Percentiles rank a stretch among this genome's conserved stretches.
phyloP scores from a whole-genome alignment of 768 basidiomycete genomes.

The Mycena rebaudengoi region DNA sequence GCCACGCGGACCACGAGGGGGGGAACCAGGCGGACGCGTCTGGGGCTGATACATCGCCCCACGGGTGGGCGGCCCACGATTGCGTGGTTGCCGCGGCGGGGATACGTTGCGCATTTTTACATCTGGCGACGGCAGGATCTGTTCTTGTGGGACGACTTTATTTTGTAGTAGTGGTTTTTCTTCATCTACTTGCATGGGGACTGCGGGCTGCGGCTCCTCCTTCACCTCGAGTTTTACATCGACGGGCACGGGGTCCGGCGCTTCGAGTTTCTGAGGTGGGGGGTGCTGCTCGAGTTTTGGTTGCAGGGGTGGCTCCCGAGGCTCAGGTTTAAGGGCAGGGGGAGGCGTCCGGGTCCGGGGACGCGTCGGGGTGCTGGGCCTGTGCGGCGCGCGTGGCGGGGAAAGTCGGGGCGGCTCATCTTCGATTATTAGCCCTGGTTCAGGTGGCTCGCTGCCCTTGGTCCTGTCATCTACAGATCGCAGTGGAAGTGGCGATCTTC shows the following conservation, averaged over 20 bases:
- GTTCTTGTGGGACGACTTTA: too few species aligned
- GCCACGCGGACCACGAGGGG: slow-evolving; percentile 49
- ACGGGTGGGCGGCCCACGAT: slow-evolving; percentile 25
- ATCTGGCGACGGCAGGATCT: too few species aligned
- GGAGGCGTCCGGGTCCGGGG: neutral
- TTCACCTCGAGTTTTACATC: too few species aligned
- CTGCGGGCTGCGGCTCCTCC: too few species aligned
- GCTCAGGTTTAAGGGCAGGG: neutral
- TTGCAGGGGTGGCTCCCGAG: neutral
- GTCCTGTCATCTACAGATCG: too few species aligned
- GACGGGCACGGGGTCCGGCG: too few species aligned
- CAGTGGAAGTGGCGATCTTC: neutral
- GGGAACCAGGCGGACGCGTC: slow-evolving; percentile 43
- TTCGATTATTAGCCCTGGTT: slow-evolving; percentile 20
- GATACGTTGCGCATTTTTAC: neutral
- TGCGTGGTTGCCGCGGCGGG: slow-evolving; percentile 29
- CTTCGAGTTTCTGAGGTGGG: too few species aligned
- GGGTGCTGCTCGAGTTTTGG: neutral
- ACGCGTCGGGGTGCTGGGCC: neutral
- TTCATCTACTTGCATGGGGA: too few species aligned
- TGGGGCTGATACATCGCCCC: slow-evolving; percentile 28
- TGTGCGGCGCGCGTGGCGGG: neutral
- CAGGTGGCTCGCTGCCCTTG: slow-evolving; percentile 2
- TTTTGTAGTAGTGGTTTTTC: too few species aligned
- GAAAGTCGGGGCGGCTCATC: slow-evolving; percentile 4